phyloP scores from a whole-genome alignment of 2,329 filamentous ascomycete genomes.

The Calonectria leucothoes region DNA sequence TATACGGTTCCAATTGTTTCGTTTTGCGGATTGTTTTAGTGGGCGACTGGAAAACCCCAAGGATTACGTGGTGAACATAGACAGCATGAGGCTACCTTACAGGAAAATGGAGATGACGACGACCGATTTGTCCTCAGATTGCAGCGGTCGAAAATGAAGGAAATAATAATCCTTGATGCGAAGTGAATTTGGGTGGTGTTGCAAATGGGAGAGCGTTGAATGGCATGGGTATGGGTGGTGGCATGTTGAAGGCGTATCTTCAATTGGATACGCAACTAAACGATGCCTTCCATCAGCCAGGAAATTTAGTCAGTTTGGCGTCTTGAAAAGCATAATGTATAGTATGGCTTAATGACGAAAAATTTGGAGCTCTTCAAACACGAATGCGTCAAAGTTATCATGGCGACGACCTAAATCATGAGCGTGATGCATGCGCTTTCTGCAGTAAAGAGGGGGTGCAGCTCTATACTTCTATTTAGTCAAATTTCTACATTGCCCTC shows the following conservation, averaged over 20 bases:
- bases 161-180: neutral
- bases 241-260: neutral
- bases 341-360: conserved; percentile 2
- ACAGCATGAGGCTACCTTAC: conserved; percentile 19
- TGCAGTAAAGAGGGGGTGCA: neutral
- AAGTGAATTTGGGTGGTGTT: neutral
- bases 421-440: neutral
- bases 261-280: neutral
- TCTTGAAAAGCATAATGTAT: conserved; percentile 12
- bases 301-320: neutral
- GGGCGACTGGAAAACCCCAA: conserved; percentile 31
- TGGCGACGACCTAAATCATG: neutral
- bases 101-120: conserved; percentile 17
- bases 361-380: neutral
- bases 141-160: conserved; percentile 3
- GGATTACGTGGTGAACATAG: conserved; percentile 23
- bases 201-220: neutral
- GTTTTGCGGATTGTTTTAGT: conserved; percentile 23
- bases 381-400: neutral
- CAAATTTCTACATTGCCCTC: neutral
- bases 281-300: no score
- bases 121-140: conserved; percentile 17
- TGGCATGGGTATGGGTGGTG: neutral
- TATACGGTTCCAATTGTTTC: conserved; percentile 40
- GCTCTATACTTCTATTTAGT: neutral